Conservation (phyloP, 2,329 filamentous ascomycete genomes). For the Sclerotinia spermophila region DNA sequence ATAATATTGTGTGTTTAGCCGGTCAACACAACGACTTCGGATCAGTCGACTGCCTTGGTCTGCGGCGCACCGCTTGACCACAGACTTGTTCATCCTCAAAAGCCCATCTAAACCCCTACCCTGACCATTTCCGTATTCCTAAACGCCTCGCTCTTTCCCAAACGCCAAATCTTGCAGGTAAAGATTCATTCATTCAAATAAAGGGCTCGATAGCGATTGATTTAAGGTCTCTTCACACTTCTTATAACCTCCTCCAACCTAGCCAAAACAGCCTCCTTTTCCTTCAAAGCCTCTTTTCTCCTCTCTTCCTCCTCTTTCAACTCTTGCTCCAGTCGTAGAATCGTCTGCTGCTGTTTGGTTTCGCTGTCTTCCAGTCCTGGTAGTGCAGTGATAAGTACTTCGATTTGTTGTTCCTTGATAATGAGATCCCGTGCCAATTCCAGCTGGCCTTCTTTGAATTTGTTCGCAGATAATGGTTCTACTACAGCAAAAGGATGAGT, state of each 20-base stretch:
- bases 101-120: background rate
- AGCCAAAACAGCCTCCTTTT: constrained; percentile 58
- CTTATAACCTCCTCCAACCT: constrained; percentile 60
- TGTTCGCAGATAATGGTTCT: constrained; percentile 58
- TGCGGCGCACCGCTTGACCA: background rate
- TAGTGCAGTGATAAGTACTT: constrained; percentile 68
- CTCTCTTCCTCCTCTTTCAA: constrained; percentile 60
- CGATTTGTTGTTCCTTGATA: constrained; percentile 78
- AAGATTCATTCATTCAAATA: background rate
- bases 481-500: constrained; percentile 42
- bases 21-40: background rate
- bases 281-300: constrained; percentile 58
- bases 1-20: background rate
- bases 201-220: background rate
- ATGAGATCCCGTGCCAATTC: constrained; percentile 76
- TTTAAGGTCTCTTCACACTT: constrained; percentile 55
- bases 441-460: constrained; percentile 63
- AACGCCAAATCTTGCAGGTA: background rate
- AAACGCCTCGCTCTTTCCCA: constrained; percentile 22
- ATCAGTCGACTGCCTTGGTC: background rate
- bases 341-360: constrained; percentile 66
- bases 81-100: background rate
- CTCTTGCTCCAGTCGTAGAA: constrained; percentile 62
- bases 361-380: constrained; percentile 78
- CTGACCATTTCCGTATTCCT: background rate